Percentiles rank a stretch among this genome's conserved stretches.
Conservation (phyloP, 2,329 filamentous ascomycete species). For the Diaporthe sp. region DNA sequence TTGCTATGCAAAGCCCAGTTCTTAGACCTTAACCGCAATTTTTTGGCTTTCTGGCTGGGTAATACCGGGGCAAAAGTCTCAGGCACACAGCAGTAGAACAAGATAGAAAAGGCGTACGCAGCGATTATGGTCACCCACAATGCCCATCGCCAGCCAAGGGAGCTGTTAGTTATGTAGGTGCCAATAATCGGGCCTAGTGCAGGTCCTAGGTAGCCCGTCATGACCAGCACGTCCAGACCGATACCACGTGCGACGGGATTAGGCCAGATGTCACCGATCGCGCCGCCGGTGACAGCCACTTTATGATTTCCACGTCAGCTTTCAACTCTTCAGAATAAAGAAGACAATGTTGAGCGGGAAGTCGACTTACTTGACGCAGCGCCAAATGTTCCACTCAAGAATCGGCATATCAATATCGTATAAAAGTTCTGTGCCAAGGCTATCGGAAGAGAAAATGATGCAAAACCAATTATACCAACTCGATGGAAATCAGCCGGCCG, state of each 20-base stretch:
- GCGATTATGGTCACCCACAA: constrained; percentile 7
- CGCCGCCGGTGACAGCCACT: constrained; percentile 7
- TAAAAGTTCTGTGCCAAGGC: constrained; percentile 11
- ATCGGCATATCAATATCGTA: constrained; percentile 12
- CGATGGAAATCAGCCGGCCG: neutral
- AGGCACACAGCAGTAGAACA: constrained; percentile 3
- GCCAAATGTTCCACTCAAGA: constrained; percentile 9
- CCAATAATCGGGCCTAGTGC: constrained; percentile 4
- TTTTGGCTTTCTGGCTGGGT: constrained; percentile 4
- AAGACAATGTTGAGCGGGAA: too few relatives aligned
- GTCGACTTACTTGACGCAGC: neutral
- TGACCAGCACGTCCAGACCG: constrained; percentile 6
- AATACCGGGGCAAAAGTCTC: constrained; percentile 5
- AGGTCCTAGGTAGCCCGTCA: constrained; percentile 11
- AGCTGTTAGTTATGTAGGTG: neutral
- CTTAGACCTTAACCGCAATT: neutral
- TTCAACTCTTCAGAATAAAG: neutral
- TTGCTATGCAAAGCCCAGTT: constrained; percentile 12
- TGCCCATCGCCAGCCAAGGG: constrained; percentile 5
- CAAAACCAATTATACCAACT: constrained; percentile 13
- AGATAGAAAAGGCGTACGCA: neutral
- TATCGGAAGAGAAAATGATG: constrained; percentile 4
- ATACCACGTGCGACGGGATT: neutral
- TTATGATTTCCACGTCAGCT: neutral
- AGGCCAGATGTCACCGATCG: constrained; percentile 6